phyloP scores from a whole-genome alignment of 202 grass and related monocot species.

The Alloteropsis angusta region DNA sequence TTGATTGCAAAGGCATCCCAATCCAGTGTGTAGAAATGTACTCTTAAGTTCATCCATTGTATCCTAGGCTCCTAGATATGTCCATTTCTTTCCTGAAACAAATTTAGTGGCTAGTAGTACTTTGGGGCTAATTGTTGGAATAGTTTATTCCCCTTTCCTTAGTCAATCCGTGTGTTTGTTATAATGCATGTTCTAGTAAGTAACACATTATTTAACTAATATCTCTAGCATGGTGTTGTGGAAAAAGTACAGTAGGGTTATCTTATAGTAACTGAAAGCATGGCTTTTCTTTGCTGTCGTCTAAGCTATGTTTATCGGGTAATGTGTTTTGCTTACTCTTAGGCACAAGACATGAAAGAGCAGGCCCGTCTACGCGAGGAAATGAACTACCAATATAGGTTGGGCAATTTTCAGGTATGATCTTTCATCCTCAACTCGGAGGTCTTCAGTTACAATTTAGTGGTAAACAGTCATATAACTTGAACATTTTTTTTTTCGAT shows the following conservation, averaged over 20 bases:
- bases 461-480: not conserved
- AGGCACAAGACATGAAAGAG: slow-evolving; percentile 99
- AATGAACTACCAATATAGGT: slow-evolving; percentile 93
- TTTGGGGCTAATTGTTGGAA: not conserved
- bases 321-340: not conserved
- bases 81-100: not conserved
- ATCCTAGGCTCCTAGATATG: not conserved
- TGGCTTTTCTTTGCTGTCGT: too few species aligned
- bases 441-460: not conserved
- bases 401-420: slow-evolving; percentile 85
- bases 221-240: not conserved
- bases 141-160: not conserved
- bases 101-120: not conserved
- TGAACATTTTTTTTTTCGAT: not conserved
- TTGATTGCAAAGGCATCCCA: not conserved
- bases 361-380: slow-evolving; percentile 84
- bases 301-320: not conserved
- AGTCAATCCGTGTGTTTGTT: not conserved
- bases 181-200: not conserved
- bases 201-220: not conserved
- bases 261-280: not conserved
- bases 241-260: not conserved
- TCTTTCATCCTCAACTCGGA: slow-evolving; percentile 1
- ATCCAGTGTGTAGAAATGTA: not conserved
- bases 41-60: not conserved